phyloP scores from a whole-genome alignment of 495 filamentous ascomycete genomes.

The Thermochaetoides thermophila region DNA sequence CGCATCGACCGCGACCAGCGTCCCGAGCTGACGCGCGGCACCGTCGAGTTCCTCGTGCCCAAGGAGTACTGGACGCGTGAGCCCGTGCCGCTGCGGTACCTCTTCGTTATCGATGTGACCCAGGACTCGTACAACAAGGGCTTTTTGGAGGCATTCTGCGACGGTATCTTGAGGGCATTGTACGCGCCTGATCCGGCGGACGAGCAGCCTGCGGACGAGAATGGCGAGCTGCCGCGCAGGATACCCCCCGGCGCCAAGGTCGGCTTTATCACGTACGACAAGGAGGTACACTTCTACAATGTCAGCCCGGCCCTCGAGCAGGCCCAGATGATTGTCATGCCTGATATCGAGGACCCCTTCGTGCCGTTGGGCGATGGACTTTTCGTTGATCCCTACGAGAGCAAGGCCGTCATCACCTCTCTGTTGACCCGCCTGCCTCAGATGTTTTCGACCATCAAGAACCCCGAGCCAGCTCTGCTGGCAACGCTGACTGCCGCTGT shows the following conservation, averaged over 20 bases:
- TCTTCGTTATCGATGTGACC: slow-evolving; percentile 87
- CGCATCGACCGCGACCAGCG: slow-evolving; percentile 80
- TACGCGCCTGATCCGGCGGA: slow-evolving; percentile 44
- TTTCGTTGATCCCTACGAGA: slow-evolving; percentile 92
- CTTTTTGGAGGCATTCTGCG: slow-evolving; percentile 81
- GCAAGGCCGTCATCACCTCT: slow-evolving; percentile 71
- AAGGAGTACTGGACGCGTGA: slow-evolving; percentile 99
- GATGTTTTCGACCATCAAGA: slow-evolving; percentile 75
- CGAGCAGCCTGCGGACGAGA: slow-evolving; percentile 37
- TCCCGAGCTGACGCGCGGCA: slow-evolving; percentile 79
- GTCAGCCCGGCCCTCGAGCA: slow-evolving; percentile 65
- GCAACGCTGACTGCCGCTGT: slow-evolving; percentile 72
- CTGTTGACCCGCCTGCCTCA: slow-evolving; percentile 66
- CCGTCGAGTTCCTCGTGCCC: slow-evolving; percentile 89
- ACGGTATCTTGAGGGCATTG: slow-evolving; percentile 70
- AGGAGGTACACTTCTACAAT: slow-evolving; percentile 95
- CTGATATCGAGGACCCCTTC: slow-evolving; percentile 94
- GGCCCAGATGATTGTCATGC: slow-evolving; percentile 98
- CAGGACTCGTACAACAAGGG: slow-evolving; percentile 81
- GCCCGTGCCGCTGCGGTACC: slow-evolving; percentile 69
- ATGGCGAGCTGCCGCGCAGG: slow-evolving; percentile 41
- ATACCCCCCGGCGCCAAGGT: slow-evolving; percentile 73
- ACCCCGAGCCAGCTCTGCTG: slow-evolving; percentile 74
- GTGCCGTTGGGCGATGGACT: slow-evolving; percentile 81
- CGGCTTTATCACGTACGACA: slow-evolving; percentile 91